Evolutionary conservation across 2,329 filamentous ascomycete genomes (phyloP), one percentile per base, ranked within the genome.

Genomic region (Pseudogymnoascus sp.): DNA sequence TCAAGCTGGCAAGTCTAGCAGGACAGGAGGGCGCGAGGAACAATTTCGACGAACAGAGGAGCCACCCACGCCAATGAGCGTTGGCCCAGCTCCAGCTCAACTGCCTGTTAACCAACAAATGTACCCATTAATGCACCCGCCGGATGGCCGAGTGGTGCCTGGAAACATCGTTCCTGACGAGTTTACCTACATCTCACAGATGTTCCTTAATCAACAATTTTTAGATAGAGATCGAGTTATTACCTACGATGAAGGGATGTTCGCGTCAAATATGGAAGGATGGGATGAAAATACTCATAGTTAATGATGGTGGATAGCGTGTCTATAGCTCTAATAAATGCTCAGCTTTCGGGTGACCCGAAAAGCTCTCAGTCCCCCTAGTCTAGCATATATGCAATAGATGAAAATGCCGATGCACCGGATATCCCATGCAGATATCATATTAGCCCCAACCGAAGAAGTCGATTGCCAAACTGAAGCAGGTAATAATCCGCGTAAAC

Each of bases 151-250:
- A 25, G 29, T 61, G 13, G 45, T 60, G 1, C 27, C 45, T 15
- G 45, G 61, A 9, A 37, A 27, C n/a, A 52, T 64, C 2, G 60
- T 52, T 4, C 39, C 60, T 12, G 69, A 69, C 29, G 67, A 71
- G n/a, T 42, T 68, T 10, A 63, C 65, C 36, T 61, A 64, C 10
- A 67, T 69, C 13, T 68, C 69, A 8, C 65, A 66, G 18, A 65
- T 68, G 36, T 62, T 71, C 63, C 59, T 68, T 9, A 67, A 66
- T 33, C 69, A 70, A 25, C 68, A 71, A 52, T 72, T 67, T 31
- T 63, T 66, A 1, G 70, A 67, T 18, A 62, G 70, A 61, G 70
- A 72, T 61, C 67, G 70, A 8, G 67, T 72, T 1, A 71, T 72
- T 60, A 71, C 60, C 25, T 68, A 67, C 48, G 64, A 67, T 52